These are phyloP conservation scores for Penicillium sp. DNA, from an alignment of 2,329 filamentous ascomycete species.

Conservation along the genomic window DNA sequence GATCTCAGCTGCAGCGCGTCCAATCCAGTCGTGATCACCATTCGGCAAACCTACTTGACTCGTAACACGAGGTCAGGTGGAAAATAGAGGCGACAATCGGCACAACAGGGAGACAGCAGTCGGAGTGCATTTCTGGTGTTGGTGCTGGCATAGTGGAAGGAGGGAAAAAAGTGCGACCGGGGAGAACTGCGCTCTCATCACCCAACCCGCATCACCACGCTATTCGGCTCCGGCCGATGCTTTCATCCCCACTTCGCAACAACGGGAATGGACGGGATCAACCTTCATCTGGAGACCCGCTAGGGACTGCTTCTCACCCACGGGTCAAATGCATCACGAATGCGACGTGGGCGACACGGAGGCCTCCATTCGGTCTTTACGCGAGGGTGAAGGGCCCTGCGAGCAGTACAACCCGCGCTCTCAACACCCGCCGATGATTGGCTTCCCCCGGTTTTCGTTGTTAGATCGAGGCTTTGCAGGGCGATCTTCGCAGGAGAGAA, in stretches of 20 bases:
- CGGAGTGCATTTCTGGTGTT: too few relatives aligned
- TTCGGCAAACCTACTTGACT: constrained; percentile 16
- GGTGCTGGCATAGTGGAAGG: too few relatives aligned
- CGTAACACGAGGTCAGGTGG: constrained; percentile 18
- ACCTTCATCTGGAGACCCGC: constrained; percentile 15
- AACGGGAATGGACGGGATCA: constrained; percentile 12
- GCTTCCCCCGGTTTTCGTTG: constrained; percentile 2
- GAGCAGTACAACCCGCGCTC: too few relatives aligned
- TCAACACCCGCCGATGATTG: too few relatives aligned
- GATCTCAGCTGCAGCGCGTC: constrained; percentile 13
- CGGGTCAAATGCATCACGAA: too few relatives aligned
- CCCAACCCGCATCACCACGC: constrained; percentile 1
- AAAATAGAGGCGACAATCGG: neutral
- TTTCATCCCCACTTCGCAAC: constrained; percentile 14
- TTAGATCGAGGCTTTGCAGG: constrained; percentile 11
- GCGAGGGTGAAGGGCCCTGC: too few relatives aligned
- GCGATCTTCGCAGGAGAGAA: constrained; percentile 12
- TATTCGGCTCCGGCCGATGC: constrained; percentile 13
- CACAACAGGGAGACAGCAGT: neutral
- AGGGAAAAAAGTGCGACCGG: neutral
- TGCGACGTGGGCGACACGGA: too few relatives aligned
- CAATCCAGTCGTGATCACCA: constrained; percentile 12
- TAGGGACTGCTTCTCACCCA: too few relatives aligned
- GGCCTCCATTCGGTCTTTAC: too few relatives aligned
- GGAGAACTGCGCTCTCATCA: neutral